Evolutionary conservation across 2,329 filamentous ascomycete genomes (phyloP), one percentile per base, ranked within the genome.

Genomic region (Venturia effusa): DNA sequence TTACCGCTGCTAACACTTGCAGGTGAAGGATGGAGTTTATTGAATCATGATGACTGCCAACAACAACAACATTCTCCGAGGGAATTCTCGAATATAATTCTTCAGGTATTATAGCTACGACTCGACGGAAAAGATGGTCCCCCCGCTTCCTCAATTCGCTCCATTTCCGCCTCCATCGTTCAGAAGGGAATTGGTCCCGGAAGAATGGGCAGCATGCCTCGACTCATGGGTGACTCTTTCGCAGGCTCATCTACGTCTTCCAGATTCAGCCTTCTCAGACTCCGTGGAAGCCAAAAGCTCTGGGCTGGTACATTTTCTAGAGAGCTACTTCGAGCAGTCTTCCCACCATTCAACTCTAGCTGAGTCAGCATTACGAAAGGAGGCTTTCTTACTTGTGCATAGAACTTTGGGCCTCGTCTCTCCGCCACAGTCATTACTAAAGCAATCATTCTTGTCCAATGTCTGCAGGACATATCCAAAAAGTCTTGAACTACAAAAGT

Each of bases 191-290:
- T 82, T 96, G 66, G 79, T 81, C 45, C 76, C 85, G 3, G 76
- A 81, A 61, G 90, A 96, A 75, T 96, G 92, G 92, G 81, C 88
- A 67, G 80, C 83, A 39, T 91, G 88, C 72, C 77, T 95, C 59
- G 83, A 88, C 67, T 87, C 90, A 41, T 97, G 91, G 91, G 77
- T 86, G 22, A 78, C 84, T 13, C 80, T 96, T 7, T 77, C 84
- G 7, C 81, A 86, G 62, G 81, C 86, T 2, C 84, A 92, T 67
- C 74, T 94, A 37, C 79, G 82, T 17, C 75, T 88, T 0, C 69
- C 83, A 0, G 79, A 84, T 7, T 70, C 79, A 1, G 77, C 84
- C 0, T 88, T 94, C 66, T 68, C 73, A 59, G 71, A 74, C 41
- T 73, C 76, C 32, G 78, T 84, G 10, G 68, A 74, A 3, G 80